Evolutionary conservation across 1,284 basidiomycete genomes (phyloP), one percentile per base, ranked within the genome.

Genomic region (Heterobasidion occidentale): DNA sequence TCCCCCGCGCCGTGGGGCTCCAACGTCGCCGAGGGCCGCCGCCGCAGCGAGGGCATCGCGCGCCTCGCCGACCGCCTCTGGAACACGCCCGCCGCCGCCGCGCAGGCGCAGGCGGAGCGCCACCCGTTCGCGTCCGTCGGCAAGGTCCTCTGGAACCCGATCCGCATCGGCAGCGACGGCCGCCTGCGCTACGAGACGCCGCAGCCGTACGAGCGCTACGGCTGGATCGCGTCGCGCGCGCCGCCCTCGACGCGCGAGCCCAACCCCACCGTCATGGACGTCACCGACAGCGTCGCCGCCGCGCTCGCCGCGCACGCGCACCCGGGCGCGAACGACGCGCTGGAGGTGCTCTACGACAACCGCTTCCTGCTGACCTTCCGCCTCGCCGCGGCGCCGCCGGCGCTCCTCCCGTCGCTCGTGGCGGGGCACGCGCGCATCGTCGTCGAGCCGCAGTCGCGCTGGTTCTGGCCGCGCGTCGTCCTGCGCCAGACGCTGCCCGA

Each of bases 1-100:
- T 90, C 88, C 2, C 82, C 81, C 49, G 73, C 78, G 38, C 84
- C 87, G 3, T 92, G 90, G 90, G 89, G 89, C 4, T 81, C 82
- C 48, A 61, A 77, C 19, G 74, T 71, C 15, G 79, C 88, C 5
- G 83, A 89, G 63, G 79, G 74, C 2, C 70, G 77, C 56, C 77
- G 86, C 38, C 75, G 79, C 7, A 65, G 63, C 49, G 59, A 57
- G 7, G 76, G 74, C 52, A 65, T 86, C 20, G 60, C 71, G 2
- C 74, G 72, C 44, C 80, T 89, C 57, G 64, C 77, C 35, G 55
- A 67, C 9, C 68, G 70, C 5, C 56, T 89, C 9, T 85, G 78
- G 77, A 46, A 57, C 35, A 46, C 54, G 35, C 20, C 52, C 36
- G 47, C 36, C 14, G 38, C 46, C 27, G 34, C 36, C 20, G 2